Evolutionary conservation across 208 protist species (phyloP), one percentile per base, ranked within the genome.

Genomic region (Lotmaria passim): DNA sequence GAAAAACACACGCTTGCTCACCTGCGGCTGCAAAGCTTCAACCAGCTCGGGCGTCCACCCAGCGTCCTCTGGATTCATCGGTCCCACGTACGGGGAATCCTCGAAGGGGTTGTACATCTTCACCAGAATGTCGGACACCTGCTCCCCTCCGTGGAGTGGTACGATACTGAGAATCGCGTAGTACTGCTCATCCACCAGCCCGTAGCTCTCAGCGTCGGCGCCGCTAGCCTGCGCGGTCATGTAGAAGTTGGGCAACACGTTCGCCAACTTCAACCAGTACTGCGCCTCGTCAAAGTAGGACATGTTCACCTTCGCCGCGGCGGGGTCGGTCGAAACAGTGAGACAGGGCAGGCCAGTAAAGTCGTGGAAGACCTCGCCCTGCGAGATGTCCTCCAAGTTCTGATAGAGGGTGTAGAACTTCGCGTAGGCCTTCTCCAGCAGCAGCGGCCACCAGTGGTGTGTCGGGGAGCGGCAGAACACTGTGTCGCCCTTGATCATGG

Each of bases 321-420:
- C 83, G 43, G 76, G 81, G 6, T 71, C 73, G 24, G 81, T 81
- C 33, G 66, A 79, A 33, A 84, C 47, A 75, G 30, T n/a, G 34
- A 87, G 14, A 91, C 85, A 19, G 85, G 82, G 10, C 72, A 85
- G 69, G 11, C 86, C 86, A 8, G 71, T 82, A 56, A 91, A 80
- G 73, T 91, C 86, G 61, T 87, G 82, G 58, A 86, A 83, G 21
- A 80, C 57, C 66, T 94, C 89, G 33, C 77, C 73, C 57, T 87
- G 75, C 24, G 79, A 74, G 44, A 82, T 73, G 21, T 76, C 70
- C 34, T 86, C 82, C 33, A 94, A 30, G 59, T 86, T 87, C 4
- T 84, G 33, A 53, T 89, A 94, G n/a, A 77, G 61, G 23, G 79
- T 89, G 84, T 94, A 92, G 69, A 92, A 89, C 78, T 94, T 94